Base-by-base conservation (phyloP, 495 filamentous ascomycete species). In the Annulohypoxylon bovei region DNA sequence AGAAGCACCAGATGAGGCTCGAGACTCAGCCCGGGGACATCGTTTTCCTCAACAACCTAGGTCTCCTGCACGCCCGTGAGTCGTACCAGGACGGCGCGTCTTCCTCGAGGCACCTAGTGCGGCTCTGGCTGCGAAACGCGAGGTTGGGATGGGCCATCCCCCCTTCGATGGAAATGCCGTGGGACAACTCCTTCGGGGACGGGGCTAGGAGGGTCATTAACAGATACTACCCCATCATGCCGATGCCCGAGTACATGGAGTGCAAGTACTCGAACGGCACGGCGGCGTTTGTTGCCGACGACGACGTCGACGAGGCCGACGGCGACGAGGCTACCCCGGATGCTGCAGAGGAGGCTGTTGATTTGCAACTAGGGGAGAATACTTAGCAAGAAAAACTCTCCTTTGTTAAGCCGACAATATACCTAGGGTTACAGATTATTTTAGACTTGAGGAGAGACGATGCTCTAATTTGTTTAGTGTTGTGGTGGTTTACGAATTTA, bases 1-100 rank as follows among this genome's bases (percentile, higher is more conserved):
- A 67, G 9, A 78, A 74, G 42, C 64, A 81, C 39, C 77, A 77
- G 4, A 46, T 81, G 5, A 68, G 28, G 18, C 71, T 91, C 4
- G 77, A 85, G 23, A 82, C 87, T 23, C 78, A 83, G 53, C 78
- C 80, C 6, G 89, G 88, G 0, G 89, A 92, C 73, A 79, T 91
- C 14, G 76, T 88, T 39, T 88, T 89, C 65, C 80, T 90, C 65
- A 90, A 91, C 70, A 91, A 92, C 61, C 79, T 88, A 25, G 80
- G 80, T 4, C 72, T 89, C 6, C 81, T 91, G 54, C 89, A 92
- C 75, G 86, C 81, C 16, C 80, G 87, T 1, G 82, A 84, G 33
- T 67, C 78, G 2, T 88, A 86, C 65, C 52, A 74, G 32, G 84
- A 87, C 63, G 56, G 70, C 2, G 49, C 54, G 12, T 54, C 58